Conservation (phyloP, 495 filamentous ascomycete species). For the Glutinoglossum americanum region DNA sequence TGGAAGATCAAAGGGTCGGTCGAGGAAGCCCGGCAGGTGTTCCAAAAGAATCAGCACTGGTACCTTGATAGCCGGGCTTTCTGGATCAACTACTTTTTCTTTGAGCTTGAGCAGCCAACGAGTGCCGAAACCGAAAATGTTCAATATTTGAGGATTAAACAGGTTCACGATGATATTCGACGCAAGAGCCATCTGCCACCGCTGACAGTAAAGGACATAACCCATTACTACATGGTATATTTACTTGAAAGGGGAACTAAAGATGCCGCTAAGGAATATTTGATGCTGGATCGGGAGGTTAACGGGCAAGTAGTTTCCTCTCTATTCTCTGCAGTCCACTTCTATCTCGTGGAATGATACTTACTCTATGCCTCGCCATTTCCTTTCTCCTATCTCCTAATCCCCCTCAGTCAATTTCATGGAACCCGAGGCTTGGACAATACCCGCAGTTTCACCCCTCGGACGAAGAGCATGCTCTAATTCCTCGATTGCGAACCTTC, state of each 20-base stretch:
- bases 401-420: background rate
- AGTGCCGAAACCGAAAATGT: conserved; percentile 36
- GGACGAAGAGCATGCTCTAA: background rate
- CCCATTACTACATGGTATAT: conserved; percentile 62
- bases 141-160: conserved; percentile 53
- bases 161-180: conserved; percentile 59
- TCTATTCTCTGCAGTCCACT: background rate
- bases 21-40: conserved; percentile 73
- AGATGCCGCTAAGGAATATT: conserved; percentile 66
- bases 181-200: conserved; percentile 50
- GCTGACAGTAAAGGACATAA: conserved; percentile 50
- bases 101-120: conserved; percentile 78
- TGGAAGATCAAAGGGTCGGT: conserved; percentile 79
- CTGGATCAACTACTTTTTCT: conserved; percentile 75
- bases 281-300: conserved; percentile 64
- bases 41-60: conserved; percentile 59
- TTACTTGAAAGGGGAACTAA: conserved; percentile 68
- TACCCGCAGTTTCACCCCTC: background rate
- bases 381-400: background rate
- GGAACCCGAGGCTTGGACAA: background rate
- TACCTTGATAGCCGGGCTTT: conserved; percentile 78
- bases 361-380: background rate
- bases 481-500: background rate
- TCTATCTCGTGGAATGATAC: background rate
- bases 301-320: conserved; percentile 34